Percentiles rank a stretch among this genome's conserved stretches.
Evolutionary conservation across 257 asterid genomes (phyloP).

Genomic region (Datura wrightii): DNA sequence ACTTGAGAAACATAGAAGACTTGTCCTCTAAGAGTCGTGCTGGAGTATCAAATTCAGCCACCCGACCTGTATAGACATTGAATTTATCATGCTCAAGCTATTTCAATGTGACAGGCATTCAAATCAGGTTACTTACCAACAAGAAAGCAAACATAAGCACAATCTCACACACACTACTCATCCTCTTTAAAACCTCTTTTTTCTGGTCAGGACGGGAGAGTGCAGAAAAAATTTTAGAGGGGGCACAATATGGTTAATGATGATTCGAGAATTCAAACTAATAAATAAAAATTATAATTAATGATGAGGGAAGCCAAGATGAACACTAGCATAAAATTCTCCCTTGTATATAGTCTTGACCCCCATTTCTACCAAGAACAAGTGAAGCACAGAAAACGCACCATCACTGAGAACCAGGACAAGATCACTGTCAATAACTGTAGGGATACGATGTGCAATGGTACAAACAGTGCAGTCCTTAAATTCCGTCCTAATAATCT

Average conservation of each 20-base stretch:
- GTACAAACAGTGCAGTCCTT: constrained; percentile 90
- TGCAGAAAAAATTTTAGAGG: not conserved
- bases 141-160: not conserved
- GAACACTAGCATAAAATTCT: not conserved
- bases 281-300: not conserved
- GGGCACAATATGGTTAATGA: not conserved
- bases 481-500: constrained; percentile 89
- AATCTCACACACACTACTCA: not conserved
- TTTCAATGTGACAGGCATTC: not conserved
- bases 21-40: constrained; percentile 86
- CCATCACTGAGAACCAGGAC: constrained; percentile 99
- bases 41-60: constrained; percentile 93
- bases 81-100: constrained; percentile 16
- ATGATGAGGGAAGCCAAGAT: not conserved
- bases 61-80: constrained; percentile 67
- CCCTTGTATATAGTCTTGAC: not conserved
- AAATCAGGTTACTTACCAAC: not conserved
- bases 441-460: constrained; percentile 97
- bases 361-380: constrained; percentile 22
- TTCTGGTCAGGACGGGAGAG: not conserved
- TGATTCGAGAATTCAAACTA: not conserved
- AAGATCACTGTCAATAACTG: constrained; percentile 93
- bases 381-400: constrained; percentile 33
- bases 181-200: not conserved
- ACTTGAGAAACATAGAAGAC: constrained; percentile 94